Evolutionary conservation across 495 filamentous ascomycete genomes (phyloP), one percentile per base, ranked within the genome.

Genomic region (Xylona heveae): DNA sequence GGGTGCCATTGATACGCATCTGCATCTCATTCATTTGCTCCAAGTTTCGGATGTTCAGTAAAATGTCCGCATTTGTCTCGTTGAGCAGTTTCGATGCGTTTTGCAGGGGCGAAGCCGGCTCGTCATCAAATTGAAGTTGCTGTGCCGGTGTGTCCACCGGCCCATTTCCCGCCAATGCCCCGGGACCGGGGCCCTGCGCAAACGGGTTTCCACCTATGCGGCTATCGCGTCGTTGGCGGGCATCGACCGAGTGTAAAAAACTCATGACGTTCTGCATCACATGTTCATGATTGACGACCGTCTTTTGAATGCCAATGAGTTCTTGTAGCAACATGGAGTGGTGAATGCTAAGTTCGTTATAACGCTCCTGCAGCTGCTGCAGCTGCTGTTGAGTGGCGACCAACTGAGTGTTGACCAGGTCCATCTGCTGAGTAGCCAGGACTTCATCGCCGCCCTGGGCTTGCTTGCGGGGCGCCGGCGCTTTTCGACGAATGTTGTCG

Each of bases 401-500:
- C 35, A 94, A 63, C 40, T 91, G 81, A 41, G 72, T 74, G 58
- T 83, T 83, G 32, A 97, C 61, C 18, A 88, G 60, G 34, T 91
- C 76, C 41, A 95, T 80, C 50, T 95, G 88, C 49, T 88, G 81
- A 4, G 74, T 67, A 0, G 81, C 77, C 22, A 74, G 73, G 2
- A 75, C 60, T 23, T 94, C 88, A 4, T 88, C 81, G 28, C 35
- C 50, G 15, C 41, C 39, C 41, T 63, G 57, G 33, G 68, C 56
- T 24, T 73, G 53, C 46, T 94, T 95, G 38, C 88, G 66, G 9
- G 85, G 78, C 1, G 84, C 83, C 2, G 88, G 88, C 4, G 90
- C 90, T 54, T 97, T 97, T 35, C 88, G 68, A 47, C 82, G 69
- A 45, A 97, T 97, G 47, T 93, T 95, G 44, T 97, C 88, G 10